phyloP scores from a whole-genome alignment of 2,329 filamentous ascomycete genomes.

The Pseudocercospora ulei region DNA sequence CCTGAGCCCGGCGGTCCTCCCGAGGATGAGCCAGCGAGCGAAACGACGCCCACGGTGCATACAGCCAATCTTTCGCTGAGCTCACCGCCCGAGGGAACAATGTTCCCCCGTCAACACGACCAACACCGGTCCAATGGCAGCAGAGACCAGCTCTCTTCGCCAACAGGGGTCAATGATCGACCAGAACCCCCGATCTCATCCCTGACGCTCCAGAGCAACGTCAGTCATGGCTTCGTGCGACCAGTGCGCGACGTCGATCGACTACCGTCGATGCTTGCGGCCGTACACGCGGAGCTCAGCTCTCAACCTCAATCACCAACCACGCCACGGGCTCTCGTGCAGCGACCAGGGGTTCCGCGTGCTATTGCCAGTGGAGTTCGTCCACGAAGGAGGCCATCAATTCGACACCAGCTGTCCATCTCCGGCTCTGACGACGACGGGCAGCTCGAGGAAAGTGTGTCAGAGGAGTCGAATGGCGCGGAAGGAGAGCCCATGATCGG shows the following conservation, averaged over 20 bases:
- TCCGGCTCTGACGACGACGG: conserved; percentile 83
- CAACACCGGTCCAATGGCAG: conserved; percentile 41
- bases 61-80: conserved; percentile 52
- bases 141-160: conserved; percentile 28
- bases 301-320: conserved; percentile 92
- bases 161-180: conserved; percentile 20
- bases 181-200: conserved; percentile 28
- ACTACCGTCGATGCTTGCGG: conserved; percentile 68
- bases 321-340: conserved; percentile 62
- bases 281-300: conserved; percentile 56
- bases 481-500: conserved; percentile 68
- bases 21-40: conserved; percentile 46
- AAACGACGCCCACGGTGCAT: conserved; percentile 49
- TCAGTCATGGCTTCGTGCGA: conserved; percentile 51
- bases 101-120: conserved; percentile 50
- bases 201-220: conserved; percentile 28
- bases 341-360: conserved; percentile 41
- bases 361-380: conserved; percentile 45
- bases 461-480: conserved; percentile 68
- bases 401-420: conserved; percentile 75
- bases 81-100: conserved; percentile 61
- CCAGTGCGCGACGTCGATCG: conserved; percentile 74
- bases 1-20: conserved; percentile 46
- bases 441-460: conserved; percentile 69
- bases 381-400: conserved; percentile 64